These are phyloP conservation scores for Debaryomyces udenii DNA, from an alignment of 1,139 yeast genomes.

Conservation along the genomic window DNA sequence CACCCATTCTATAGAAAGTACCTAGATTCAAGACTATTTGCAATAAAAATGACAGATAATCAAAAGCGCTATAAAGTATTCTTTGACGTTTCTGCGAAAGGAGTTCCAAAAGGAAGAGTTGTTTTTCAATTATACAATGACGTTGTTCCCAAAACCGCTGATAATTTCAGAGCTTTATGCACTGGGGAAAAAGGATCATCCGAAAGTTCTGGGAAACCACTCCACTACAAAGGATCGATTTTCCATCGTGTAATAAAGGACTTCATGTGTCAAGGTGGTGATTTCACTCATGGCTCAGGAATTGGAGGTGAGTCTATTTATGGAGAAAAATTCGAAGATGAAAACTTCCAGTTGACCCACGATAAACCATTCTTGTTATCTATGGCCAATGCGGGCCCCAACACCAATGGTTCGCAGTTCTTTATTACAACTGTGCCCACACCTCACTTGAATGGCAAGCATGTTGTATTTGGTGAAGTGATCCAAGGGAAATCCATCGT, in stretches of 20 bases:
- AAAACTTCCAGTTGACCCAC: slow-evolving; percentile 75
- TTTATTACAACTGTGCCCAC: slow-evolving; percentile 87
- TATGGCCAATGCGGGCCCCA: slow-evolving; percentile 97
- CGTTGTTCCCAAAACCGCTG: slow-evolving; percentile 90
- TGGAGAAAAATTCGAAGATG: slow-evolving; percentile 95
- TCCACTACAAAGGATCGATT: slow-evolving; percentile 73
- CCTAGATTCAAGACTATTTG: background rate
- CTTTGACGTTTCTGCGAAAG: slow-evolving; percentile 75
- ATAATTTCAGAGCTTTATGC: slow-evolving; percentile 87
- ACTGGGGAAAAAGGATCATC: slow-evolving; percentile 87
- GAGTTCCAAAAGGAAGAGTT: slow-evolving; percentile 66
- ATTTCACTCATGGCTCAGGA: slow-evolving; percentile 86
- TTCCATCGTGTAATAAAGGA: slow-evolving; percentile 93
- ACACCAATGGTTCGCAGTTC: slow-evolving; percentile 94
- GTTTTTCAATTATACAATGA: slow-evolving; percentile 78
- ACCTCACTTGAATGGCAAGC: slow-evolving; percentile 89
- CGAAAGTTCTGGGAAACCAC: slow-evolving; percentile 58
- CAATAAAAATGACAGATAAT: slow-evolving; percentile 9
- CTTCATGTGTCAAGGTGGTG: slow-evolving; percentile 97
- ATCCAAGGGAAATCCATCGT: slow-evolving; percentile 81
- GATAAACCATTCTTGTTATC: slow-evolving; percentile 85
- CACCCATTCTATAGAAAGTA: background rate
- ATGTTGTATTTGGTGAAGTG: slow-evolving; percentile 93
- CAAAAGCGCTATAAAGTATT: slow-evolving; percentile 53
- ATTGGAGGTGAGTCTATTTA: slow-evolving; percentile 95